Evolutionary conservation across 805 yeast genomes (phyloP), one percentile per base, ranked within the genome.

Genomic region (Teunomyces kruisii): DNA sequence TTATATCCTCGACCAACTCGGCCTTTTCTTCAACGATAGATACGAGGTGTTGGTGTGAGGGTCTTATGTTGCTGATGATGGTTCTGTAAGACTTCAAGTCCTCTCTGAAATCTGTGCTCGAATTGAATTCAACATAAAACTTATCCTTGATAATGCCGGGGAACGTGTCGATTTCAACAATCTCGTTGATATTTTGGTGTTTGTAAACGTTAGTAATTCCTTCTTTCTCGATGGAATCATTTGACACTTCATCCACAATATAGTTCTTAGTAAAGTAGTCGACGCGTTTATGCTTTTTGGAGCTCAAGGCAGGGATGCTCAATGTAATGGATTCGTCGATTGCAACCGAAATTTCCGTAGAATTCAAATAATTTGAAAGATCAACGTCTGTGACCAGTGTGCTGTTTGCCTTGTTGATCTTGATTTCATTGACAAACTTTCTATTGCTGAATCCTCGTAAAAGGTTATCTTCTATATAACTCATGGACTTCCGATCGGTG

Each of bases 1-100:
- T 75, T 8, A 83, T 50, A 16, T 72, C 71, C 35, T 82, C 83
- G 9, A 75, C 67, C 40, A 80, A 55, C 33, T 79, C 84, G 33
- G 75, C 80, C 47, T 80, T 65, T 30, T 80, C 85, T 48, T 80
- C 85, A 10, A 67, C 59, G 10, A 59, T 48, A 2, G 47, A 54
- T 22, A 46, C 13, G 15, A 52, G 26, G 13, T 55, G 53, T 9
- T 32, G 37, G 19, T 41, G 37, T 14, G 24, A 33, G 4, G 32
- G 40, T 16, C 59, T 48, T 38, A 68, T 57, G 32, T 53, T 56
- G 1, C 54, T 45, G 4, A 65, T 64, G 6, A 56, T 41, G 9
- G 52, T 48, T 6, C 56, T 53, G 65, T 56, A 52, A 1, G 52
- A 48, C 48, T 68, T 66, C 46, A 72, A 48, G n/a, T 54, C 58